These are phyloP conservation scores for Arthroderma sp. DNA, from an alignment of 2,329 filamentous ascomycete genomes.

Conservation along the genomic window DNA sequence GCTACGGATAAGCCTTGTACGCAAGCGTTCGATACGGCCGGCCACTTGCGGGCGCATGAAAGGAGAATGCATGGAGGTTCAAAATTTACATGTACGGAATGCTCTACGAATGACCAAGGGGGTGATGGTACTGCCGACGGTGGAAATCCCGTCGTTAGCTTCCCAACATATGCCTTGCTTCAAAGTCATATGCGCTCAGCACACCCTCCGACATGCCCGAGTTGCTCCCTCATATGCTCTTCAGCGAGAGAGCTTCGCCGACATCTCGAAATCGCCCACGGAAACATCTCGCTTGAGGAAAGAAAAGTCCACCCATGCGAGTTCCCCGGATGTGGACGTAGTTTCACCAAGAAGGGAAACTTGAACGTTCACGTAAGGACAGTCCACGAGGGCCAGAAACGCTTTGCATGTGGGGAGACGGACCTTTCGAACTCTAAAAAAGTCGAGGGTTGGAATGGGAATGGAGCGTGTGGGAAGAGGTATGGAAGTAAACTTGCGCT, in stretches of 20 bases:
- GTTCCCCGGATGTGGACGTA: constrained; percentile 54
- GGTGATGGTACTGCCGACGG: not conserved
- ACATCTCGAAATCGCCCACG: constrained; percentile 69
- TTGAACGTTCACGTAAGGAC: constrained; percentile 65
- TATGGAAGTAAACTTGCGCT: constrained; percentile 68
- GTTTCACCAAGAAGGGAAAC: constrained; percentile 74
- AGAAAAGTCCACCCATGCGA: constrained; percentile 55
- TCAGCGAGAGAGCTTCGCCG: constrained; percentile 55
- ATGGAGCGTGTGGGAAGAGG: constrained; percentile 57
- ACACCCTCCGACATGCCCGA: constrained; percentile 59
- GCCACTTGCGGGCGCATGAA: constrained; percentile 57
- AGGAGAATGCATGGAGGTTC: constrained; percentile 55
- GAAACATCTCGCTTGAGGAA: constrained; percentile 44
- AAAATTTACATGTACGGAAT: constrained; percentile 67
- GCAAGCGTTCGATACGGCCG: constrained; percentile 59
- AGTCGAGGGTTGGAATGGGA: constrained; percentile 50
- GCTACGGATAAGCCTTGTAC: constrained; percentile 45
- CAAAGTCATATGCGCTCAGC: constrained; percentile 58
- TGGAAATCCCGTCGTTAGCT: constrained; percentile 37
- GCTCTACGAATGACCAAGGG: constrained; percentile 30
- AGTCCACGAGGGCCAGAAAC: constrained; percentile 58
- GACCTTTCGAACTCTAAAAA: constrained; percentile 46
- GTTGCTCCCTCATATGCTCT: constrained; percentile 57
- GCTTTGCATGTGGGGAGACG: constrained; percentile 65
- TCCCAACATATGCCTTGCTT: constrained; percentile 58